Base-by-base conservation (phyloP, 2,329 filamentous ascomycete species). In the Lasiodiplodia citricola region DNA sequence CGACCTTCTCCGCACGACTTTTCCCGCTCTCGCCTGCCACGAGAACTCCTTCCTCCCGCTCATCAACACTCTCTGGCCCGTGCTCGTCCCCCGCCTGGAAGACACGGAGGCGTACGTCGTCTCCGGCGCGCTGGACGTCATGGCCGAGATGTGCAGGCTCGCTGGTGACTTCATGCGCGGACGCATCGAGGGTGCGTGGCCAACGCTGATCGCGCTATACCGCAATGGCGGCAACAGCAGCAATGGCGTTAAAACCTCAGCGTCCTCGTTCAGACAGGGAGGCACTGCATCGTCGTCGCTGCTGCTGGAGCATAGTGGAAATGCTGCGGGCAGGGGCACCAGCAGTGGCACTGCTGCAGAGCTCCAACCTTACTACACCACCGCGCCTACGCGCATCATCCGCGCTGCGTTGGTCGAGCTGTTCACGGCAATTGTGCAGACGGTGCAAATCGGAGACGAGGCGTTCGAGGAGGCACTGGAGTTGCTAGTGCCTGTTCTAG, bases 61-160 rank as follows among this genome's bases (percentile, higher is more conserved):
- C 0, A 89, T 98, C 73, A 96, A 98, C 79, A 90, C 91, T 3
- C 84, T 98, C 8, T 99, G 95, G 95, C 94, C 94, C 0, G 91
- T 96, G 7, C 82, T 97, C 5, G 82, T 91, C 1, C 84, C 85
- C n/a, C 85, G 90, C 28, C 82, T 93, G 6, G 87, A 89, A 72
- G 92, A 93, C 71, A 72, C 81, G 4, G 90, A 93, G 77, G 82
- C 87, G 0, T 91, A 89, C 75, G 87, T 97, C 11, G 87, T 87
- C 2, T 86, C 91, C 10, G 88, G 90, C 18, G 90, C 93, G 6
- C 89, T 93, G 69, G 85, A 89, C 16, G 87, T 92, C 0, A 83
- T 98, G 3, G 83, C 83, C 2, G 82, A 86, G 13, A 85, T 97
- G 68, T 96, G 93, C 75, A 82, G 83, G 68, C 83, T 87, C 57